Evolutionary conservation across 345 rosid species (phyloP).

Genomic region (Ceriops tagal): DNA sequence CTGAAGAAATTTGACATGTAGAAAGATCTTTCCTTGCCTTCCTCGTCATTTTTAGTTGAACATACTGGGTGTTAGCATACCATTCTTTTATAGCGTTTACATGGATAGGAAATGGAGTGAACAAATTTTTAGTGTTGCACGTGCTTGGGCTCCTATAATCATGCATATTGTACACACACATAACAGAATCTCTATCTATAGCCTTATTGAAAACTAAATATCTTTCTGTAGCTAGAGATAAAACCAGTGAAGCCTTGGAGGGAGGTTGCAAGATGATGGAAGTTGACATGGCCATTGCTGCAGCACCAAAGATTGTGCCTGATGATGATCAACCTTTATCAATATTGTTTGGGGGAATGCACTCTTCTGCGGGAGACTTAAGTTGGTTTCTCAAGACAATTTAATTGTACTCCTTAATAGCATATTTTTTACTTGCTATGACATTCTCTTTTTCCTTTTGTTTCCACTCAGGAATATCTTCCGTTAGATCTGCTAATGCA

Average conservation of each 20-base stretch:
- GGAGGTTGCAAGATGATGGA: slow-evolving; percentile 2
- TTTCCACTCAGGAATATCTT: neutral
- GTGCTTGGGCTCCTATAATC: too few species aligned
- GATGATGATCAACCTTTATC: slow-evolving; percentile 17
- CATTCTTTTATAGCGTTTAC: too few species aligned
- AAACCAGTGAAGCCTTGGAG: slow-evolving; percentile 14
- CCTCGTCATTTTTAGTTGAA: too few species aligned
- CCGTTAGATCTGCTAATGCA: neutral
- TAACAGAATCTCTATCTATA: too few species aligned
- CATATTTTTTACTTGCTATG: neutral
- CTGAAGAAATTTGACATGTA: too few species aligned
- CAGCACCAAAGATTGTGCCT: neutral
- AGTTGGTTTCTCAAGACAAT: neutral
- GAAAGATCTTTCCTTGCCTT: too few species aligned
- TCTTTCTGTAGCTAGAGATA: slow-evolving; percentile 11
- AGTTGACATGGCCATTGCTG: neutral
- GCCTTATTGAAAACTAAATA: neutral
- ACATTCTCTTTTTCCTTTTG: neutral
- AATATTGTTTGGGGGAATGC: neutral
- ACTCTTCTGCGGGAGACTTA: slow-evolving; percentile 2
- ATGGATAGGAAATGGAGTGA: too few species aligned
- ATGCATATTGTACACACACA: too few species aligned
- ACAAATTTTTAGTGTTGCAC: too few species aligned
- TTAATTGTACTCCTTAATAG: neutral
- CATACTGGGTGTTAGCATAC: too few species aligned